Evolutionary conservation across 495 filamentous ascomycete species (phyloP), one percentile per base, ranked within the genome.

Genomic region (Aeminium ludgeri): DNA sequence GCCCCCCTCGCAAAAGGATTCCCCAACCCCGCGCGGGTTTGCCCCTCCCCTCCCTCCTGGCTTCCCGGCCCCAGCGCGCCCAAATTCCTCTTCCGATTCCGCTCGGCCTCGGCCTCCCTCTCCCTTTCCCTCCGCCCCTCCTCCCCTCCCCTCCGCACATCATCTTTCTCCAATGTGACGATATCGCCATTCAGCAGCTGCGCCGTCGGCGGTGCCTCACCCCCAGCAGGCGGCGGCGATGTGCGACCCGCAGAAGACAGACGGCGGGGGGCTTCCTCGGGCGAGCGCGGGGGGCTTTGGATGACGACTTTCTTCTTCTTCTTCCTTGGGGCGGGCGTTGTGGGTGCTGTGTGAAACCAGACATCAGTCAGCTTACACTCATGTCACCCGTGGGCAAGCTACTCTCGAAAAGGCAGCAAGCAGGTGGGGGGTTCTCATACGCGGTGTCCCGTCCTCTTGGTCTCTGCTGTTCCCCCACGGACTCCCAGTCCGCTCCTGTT

Each of bases 1-100:
- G 3, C 18, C 40, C 15, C 11, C 44, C 36, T 53, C 34, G 51
- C 50, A 37, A 60, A 60, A 2, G 58, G 58, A 34, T 60, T 60
- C n/a, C 34, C 29, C 38, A 44, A n/a, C n/a, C n/a, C n/a, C n/a
- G 48, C 27, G 48, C 48, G 25, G 37, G 11, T 15, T 29, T 27
- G 6, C 37, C 23, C 34, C 16, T 10, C 18, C 7, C 6, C 6
- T 20, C 17, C 31, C 31, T 16, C 5, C 31, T 16, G 8, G 10
- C 42, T n/a, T n/a, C n/a, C n/a, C 6, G 37, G 27, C 25, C 20
- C 1, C 1, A 44, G 10, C 10, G 27, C 25, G 20, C 39, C 47
- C 10, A 46, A 34, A 17, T 51, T 52, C 36, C 35, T 47, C 36
- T 42, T 33, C 19, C 40, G 44, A 43, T 50, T 54, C 30, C 30